Base-by-base conservation (phyloP, 768 basidiomycete species). In the Mycena venus region DNA sequence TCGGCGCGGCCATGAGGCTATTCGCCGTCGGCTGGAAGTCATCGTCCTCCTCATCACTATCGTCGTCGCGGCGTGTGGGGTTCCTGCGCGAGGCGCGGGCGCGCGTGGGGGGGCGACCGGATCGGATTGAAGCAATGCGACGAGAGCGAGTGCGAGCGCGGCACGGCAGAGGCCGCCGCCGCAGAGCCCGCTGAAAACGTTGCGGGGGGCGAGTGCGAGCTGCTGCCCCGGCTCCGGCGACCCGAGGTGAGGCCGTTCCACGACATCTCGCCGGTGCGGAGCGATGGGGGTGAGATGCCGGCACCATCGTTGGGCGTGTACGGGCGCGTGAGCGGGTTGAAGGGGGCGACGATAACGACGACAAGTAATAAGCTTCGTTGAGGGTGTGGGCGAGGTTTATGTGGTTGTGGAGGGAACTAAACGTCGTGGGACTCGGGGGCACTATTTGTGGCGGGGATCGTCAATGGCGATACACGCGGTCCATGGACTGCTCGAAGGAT, bases 91-190 rank as follows among this genome's bases (percentile, higher is more conserved):
- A 84, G 67, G 85, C 87, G 83, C 88, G 90, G 42, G 92, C 85
- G 69, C 91, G 86, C 62, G 89, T 87, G 72, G 72, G 91, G 85
- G 53, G 91, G 85, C 19, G 90, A 86, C 68, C 88, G 84, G 77
- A 95, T 91, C 6, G 94, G 94, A 85, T 94, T 94, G 88, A 90
- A 95, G 77, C 94, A 93, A 79, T 93, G 92, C 60, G 94, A 93
- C 77, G 93, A 88, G 75, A 84, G 58, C n/a, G n/a, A n/a, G n/a
- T n/a, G n/a, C n/a, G n/a, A n/a, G n/a, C n/a, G n/a, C n/a, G n/a
- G n/a, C n/a, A n/a, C n/a, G 32, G 85, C 85, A 80, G 88, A 90
- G 38, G 91, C 86, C 75, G 88, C 83, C 0, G 86, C 83, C 27
- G 90, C 89, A n/a, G n/a, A n/a, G n/a, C n/a, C n/a, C 34, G 88